Conservation (phyloP, 2,329 filamentous ascomycete species). For the Fusarium brachygibbosum region DNA sequence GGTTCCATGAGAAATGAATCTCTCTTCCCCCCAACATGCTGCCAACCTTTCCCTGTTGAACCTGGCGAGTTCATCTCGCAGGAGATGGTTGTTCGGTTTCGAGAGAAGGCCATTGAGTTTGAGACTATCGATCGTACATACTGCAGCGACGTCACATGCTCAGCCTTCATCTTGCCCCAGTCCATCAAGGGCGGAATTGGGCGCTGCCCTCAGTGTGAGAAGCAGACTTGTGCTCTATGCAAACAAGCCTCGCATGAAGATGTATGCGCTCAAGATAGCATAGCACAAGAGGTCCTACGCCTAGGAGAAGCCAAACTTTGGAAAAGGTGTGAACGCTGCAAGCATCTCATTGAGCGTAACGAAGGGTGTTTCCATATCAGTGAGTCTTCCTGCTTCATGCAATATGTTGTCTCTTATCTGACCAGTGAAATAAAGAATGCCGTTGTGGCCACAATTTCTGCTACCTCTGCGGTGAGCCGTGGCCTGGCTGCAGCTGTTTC, state of each 20-base stretch:
- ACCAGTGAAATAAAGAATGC: constrained; percentile 54
- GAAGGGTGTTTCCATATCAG: constrained; percentile 69
- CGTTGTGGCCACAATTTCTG: constrained; percentile 62
- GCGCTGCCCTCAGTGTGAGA: constrained; percentile 58
- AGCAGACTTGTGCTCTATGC: constrained; percentile 64
- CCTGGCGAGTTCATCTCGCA: constrained; percentile 50
- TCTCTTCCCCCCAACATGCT: constrained; percentile 68
- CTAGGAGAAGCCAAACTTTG: constrained; percentile 60
- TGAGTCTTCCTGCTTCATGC: constrained; percentile 48
- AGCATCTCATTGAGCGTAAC: constrained; percentile 60
- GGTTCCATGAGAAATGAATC: constrained; percentile 61
- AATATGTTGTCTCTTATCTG: background rate
- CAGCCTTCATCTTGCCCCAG: constrained; percentile 59
- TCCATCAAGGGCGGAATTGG: constrained; percentile 54
- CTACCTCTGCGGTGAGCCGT: constrained; percentile 62
- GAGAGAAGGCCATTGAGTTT: constrained; percentile 63
- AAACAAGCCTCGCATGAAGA: constrained; percentile 61
- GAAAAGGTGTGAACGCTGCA: constrained; percentile 63
- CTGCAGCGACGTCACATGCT: constrained; percentile 61
- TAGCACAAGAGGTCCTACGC: constrained; percentile 55
- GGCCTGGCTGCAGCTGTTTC: too few relatives aligned
- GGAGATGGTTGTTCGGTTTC: constrained; percentile 54
- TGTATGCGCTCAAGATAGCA: constrained; percentile 62
- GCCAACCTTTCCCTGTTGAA: constrained; percentile 58
- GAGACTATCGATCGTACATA: constrained; percentile 64